Conservation (phyloP, 2,329 filamentous ascomycete genomes). For the Pseudogymnoascus sp. region DNA sequence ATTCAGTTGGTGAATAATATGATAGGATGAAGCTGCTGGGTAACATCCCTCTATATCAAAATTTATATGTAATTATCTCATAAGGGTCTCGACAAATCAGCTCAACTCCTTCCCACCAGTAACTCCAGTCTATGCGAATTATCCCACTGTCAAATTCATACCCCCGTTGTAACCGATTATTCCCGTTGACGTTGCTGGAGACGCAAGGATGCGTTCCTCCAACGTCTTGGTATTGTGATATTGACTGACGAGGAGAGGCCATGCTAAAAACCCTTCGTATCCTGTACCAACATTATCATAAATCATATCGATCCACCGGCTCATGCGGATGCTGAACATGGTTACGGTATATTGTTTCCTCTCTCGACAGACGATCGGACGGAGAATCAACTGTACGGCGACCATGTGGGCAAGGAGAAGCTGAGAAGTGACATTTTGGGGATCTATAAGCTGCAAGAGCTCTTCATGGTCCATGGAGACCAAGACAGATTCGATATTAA, state of each 20-base stretch:
- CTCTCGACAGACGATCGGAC: slow-evolving; percentile 9
- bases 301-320: slow-evolving; percentile 12
- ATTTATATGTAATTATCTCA: not conserved
- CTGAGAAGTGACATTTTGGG: slow-evolving; percentile 6
- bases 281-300: not conserved
- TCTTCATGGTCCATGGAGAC: slow-evolving; percentile 3
- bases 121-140: not conserved
- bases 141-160: not conserved
- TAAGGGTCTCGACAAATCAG: not conserved
- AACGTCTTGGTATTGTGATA: not conserved
- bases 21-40: not conserved
- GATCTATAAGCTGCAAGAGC: slow-evolving; percentile 6
- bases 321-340: slow-evolving; percentile 16
- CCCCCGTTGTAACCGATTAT: not conserved
- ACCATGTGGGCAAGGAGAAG: slow-evolving; percentile 8
- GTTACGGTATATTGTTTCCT: slow-evolving; percentile 14
- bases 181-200: not conserved
- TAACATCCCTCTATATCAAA: not conserved
- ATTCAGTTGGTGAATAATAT: not conserved
- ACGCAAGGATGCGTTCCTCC: not conserved
- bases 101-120: not conserved
- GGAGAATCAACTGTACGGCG: not conserved
- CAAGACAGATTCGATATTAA: slow-evolving; percentile 2
- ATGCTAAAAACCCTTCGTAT: not conserved
- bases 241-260: slow-evolving; percentile 5